phyloP scores from a whole-genome alignment of 2,329 filamentous ascomycete genomes.

The Trichophyton equinum region DNA sequence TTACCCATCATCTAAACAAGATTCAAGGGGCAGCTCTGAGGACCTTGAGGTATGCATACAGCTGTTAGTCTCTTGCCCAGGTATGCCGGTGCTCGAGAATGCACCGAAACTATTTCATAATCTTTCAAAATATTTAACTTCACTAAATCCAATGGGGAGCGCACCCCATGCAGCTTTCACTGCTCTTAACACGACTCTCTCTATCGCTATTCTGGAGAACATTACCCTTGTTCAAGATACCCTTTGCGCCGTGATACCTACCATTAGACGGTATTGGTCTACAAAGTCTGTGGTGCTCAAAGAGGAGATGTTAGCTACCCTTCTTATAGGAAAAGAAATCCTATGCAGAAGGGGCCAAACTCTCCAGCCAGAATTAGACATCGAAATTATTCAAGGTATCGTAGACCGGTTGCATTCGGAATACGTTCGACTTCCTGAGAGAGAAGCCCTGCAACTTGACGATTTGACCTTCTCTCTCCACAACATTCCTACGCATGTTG shows the following conservation, averaged over 20 bases:
- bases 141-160: constrained; percentile 47
- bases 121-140: constrained; percentile 49
- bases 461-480: constrained; percentile 50
- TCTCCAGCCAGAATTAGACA: constrained; percentile 29
- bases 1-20: constrained; percentile 9
- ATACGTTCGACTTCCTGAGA: constrained; percentile 59
- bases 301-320: constrained; percentile 63
- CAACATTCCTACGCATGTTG: constrained; percentile 22
- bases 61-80: constrained; percentile 50
- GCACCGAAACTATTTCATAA: constrained; percentile 45
- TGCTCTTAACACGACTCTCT: constrained; percentile 59
- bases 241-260: constrained; percentile 51
- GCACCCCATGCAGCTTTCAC: constrained; percentile 63
- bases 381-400: constrained; percentile 48
- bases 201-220: constrained; percentile 55
- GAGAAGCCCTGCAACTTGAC: constrained; percentile 62
- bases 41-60: constrained; percentile 55
- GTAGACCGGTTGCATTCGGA: constrained; percentile 61
- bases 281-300: constrained; percentile 54
- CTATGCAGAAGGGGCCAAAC: constrained; percentile 32
- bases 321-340: constrained; percentile 54
- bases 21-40: constrained; percentile 28
- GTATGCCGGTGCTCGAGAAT: constrained; percentile 51
- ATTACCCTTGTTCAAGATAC: constrained; percentile 48
- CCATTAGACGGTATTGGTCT: constrained; percentile 67